Conservation (phyloP, 306 rosid genomes). For the Malus fusca region DNA sequence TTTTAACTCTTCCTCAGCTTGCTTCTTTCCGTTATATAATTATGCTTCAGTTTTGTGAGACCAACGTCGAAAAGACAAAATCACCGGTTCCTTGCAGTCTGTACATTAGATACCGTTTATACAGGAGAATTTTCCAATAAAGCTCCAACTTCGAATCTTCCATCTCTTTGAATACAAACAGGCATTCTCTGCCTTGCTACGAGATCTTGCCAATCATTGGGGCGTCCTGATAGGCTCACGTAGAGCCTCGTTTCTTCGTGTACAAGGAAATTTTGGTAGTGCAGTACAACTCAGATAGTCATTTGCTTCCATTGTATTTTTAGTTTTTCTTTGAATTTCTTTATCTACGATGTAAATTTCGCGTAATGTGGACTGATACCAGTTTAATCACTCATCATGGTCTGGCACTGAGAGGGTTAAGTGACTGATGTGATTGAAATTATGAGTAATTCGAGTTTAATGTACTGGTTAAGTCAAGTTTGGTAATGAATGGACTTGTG, state of each 20-base stretch:
- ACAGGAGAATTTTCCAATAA: constrained; percentile 38
- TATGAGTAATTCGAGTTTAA: not conserved
- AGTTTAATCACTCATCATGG: not conserved
- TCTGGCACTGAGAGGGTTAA: not conserved
- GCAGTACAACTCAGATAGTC: not conserved
- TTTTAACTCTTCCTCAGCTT: constrained; percentile 20
- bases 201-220: not conserved
- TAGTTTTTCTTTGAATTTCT: not conserved
- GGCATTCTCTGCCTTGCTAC: not conserved
- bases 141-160: not conserved
- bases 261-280: constrained; percentile 14
- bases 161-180: not conserved
- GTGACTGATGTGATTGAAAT: not conserved
- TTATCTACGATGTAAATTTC: not conserved
- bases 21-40: constrained; percentile 17
- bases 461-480: not conserved
- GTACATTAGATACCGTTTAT: constrained; percentile 39
- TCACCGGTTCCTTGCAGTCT: constrained; percentile 32
- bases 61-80: constrained; percentile 8
- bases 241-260: not conserved
- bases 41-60: constrained; percentile 28
- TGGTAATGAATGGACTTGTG: not conserved
- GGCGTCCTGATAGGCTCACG: not conserved
- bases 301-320: not conserved
- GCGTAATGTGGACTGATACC: constrained; percentile 1